phyloP scores from a whole-genome alignment of 441 rosid genomes.

The Adansonia madagascariensis region DNA sequence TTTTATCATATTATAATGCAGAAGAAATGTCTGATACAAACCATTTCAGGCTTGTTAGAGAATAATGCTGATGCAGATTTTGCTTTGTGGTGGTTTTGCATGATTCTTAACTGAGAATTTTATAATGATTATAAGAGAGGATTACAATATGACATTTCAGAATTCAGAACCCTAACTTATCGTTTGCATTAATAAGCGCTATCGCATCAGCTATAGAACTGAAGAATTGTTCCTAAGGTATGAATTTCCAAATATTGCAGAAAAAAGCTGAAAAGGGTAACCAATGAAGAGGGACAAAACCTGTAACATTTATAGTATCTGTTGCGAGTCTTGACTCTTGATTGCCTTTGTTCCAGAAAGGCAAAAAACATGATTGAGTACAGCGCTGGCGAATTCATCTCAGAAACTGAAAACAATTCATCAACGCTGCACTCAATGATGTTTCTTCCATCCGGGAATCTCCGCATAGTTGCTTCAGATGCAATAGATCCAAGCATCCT shows the following conservation, averaged over 20 bases:
- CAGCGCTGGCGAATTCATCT: constrained; percentile 31
- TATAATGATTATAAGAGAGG: too few relatives aligned
- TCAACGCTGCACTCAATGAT: constrained; percentile 86
- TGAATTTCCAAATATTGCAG: neutral
- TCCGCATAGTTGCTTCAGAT: neutral
- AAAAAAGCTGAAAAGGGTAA: neutral
- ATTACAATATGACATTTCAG: too few relatives aligned
- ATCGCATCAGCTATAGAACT: neutral
- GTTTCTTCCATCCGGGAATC: constrained; percentile 41
- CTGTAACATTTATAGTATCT: too few relatives aligned
- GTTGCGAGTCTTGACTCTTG: too few relatives aligned
- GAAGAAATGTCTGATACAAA: neutral
- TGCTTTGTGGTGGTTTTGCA: too few relatives aligned
- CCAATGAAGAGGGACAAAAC: too few relatives aligned
- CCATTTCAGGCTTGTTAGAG: too few relatives aligned
- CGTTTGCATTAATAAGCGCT: neutral
- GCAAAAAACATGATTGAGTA: constrained; percentile 54
- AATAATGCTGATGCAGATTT: neutral
- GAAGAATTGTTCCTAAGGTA: neutral
- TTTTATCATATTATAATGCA: too few relatives aligned
- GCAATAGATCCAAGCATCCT: neutral
- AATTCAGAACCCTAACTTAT: neutral
- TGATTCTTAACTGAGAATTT: too few relatives aligned
- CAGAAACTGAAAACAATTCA: constrained; percentile 27
- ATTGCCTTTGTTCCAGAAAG: too few relatives aligned